phyloP scores from a whole-genome alignment of 169 alveolate genomes.

The Plasmodium fragile region DNA sequence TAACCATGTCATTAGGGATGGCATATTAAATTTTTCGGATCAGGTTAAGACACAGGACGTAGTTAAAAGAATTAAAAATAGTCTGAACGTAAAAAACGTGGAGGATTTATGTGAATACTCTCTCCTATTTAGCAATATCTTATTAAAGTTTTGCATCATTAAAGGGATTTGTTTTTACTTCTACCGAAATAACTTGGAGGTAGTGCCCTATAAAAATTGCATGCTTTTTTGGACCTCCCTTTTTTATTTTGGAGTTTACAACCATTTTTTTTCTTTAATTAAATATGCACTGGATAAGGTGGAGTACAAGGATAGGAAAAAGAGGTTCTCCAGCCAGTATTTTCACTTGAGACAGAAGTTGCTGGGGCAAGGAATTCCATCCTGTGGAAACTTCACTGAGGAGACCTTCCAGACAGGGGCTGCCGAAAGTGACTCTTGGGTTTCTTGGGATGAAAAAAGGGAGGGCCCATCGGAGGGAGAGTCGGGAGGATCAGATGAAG shows the following conservation, averaged over 20 bases:
- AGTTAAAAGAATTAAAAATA: constrained; percentile 34
- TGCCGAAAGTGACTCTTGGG: neutral
- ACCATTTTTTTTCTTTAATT: constrained; percentile 42
- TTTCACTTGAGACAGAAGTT: neutral
- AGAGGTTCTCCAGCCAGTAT: neutral
- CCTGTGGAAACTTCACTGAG: neutral
- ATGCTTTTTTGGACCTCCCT: constrained; percentile 55
- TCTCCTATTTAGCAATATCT: constrained; percentile 32
- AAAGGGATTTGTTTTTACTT: constrained; percentile 67
- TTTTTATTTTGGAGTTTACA: constrained; percentile 69
- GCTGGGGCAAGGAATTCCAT: neutral
- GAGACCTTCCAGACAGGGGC: neutral
- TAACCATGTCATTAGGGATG: constrained; percentile 50
- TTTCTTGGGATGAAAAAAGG: neutral
- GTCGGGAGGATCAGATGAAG: neutral
- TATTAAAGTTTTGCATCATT: constrained; percentile 50
- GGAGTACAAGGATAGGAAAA: constrained; percentile 15
- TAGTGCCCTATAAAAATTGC: constrained; percentile 33
- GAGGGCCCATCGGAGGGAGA: neutral
- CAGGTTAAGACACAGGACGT: constrained; percentile 41
- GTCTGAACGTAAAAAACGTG: constrained; percentile 21
- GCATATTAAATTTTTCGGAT: constrained; percentile 47
- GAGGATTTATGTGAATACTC: constrained; percentile 74
- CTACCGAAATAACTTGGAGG: constrained; percentile 37
- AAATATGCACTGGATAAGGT: constrained; percentile 60